Evolutionary conservation across 2,329 filamentous ascomycete species (phyloP).

Genomic region (Penicillium sp.): DNA sequence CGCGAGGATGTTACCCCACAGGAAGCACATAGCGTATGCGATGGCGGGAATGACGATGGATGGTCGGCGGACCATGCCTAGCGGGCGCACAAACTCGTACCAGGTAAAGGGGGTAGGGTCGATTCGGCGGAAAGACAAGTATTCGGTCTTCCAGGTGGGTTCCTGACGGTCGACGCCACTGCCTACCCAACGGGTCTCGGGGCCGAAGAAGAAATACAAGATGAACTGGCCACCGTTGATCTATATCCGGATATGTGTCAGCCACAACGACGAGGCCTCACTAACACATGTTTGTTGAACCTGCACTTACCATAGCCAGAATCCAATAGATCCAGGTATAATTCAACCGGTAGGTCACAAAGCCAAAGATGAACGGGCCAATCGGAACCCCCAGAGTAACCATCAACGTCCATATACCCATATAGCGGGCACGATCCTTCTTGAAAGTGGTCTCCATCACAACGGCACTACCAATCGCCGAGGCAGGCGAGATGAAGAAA

Average conservation of each 20-base stretch:
- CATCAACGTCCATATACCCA: conserved; percentile 60
- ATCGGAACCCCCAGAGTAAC: conserved; percentile 53
- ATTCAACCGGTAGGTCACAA: conserved; percentile 54
- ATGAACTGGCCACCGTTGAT: conserved; percentile 60
- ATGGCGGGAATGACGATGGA: conserved; percentile 56
- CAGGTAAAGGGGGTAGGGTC: conserved; percentile 53
- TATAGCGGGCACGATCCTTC: conserved; percentile 55
- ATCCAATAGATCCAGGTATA: conserved; percentile 64
- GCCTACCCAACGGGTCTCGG: conserved; percentile 57
- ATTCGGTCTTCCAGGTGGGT: conserved; percentile 47
- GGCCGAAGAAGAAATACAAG: conserved; percentile 57
- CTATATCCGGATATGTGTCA: conserved; percentile 31
- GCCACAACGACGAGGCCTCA: conserved; percentile 5
- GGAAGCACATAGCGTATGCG: conserved; percentile 61
- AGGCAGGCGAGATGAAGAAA: conserved; percentile 59
- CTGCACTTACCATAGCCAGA: conserved; percentile 53
- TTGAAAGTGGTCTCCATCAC: conserved; percentile 62
- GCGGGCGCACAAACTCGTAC: conserved; percentile 56
- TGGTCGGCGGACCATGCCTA: conserved; percentile 48
- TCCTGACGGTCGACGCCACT: conserved; percentile 27
- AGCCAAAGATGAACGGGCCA: conserved; percentile 41
- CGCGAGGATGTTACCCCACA: conserved; percentile 56
- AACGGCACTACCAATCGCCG: conserved; percentile 58
- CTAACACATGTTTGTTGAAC: conserved; percentile 2
- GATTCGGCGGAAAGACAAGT: conserved; percentile 52